phyloP scores from a whole-genome alignment of 2,329 filamentous ascomycete genomes.

The Exophiala mesophila region DNA sequence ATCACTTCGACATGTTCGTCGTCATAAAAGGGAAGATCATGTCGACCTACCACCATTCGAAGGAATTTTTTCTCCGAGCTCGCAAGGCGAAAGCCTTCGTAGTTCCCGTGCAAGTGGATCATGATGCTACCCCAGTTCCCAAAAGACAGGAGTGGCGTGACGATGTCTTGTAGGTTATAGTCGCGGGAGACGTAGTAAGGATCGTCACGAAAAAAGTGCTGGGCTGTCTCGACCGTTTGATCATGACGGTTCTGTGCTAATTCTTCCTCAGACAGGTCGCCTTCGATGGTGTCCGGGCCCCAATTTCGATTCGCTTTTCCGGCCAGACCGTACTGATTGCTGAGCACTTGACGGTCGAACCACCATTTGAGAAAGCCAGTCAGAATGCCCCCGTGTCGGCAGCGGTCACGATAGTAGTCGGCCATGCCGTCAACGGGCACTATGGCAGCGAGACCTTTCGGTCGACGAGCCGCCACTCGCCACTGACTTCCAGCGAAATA shows the following conservation, averaged over 20 bases:
- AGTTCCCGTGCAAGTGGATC: slow-evolving; percentile 64
- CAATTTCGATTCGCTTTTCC: slow-evolving; percentile 48
- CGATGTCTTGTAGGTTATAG: slow-evolving; percentile 61
- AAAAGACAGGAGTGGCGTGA: slow-evolving; percentile 62
- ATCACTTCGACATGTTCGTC: slow-evolving; percentile 64
- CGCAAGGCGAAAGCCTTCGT: slow-evolving; percentile 58
- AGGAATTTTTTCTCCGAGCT: slow-evolving; percentile 65
- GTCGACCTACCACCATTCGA: slow-evolving; percentile 63
- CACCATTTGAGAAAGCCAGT: slow-evolving; percentile 49
- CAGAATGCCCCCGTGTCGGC: slow-evolving; percentile 58
- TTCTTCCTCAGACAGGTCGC: slow-evolving; percentile 34
- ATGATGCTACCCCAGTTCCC: slow-evolving; percentile 69
- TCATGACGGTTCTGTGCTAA: slow-evolving; percentile 36
- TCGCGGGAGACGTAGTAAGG: slow-evolving; percentile 61
- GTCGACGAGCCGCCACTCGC: slow-evolving; percentile 49
- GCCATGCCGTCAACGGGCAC: slow-evolving; percentile 55
- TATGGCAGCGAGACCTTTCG: slow-evolving; percentile 49
- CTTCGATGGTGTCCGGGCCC: slow-evolving; percentile 45
- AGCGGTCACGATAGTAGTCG: slow-evolving; percentile 55
- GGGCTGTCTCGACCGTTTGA: slow-evolving; percentile 43
- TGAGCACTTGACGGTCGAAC: slow-evolving; percentile 49
- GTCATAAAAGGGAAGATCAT: slow-evolving; percentile 70
- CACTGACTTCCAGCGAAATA: slow-evolving; percentile 53
- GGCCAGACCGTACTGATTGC: slow-evolving; percentile 63
- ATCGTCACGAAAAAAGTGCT: slow-evolving; percentile 57